These are phyloP conservation scores for Paecilomyces dactylethromorphus DNA, from an alignment of 2,329 filamentous ascomycete species.

Conservation along the genomic window DNA sequence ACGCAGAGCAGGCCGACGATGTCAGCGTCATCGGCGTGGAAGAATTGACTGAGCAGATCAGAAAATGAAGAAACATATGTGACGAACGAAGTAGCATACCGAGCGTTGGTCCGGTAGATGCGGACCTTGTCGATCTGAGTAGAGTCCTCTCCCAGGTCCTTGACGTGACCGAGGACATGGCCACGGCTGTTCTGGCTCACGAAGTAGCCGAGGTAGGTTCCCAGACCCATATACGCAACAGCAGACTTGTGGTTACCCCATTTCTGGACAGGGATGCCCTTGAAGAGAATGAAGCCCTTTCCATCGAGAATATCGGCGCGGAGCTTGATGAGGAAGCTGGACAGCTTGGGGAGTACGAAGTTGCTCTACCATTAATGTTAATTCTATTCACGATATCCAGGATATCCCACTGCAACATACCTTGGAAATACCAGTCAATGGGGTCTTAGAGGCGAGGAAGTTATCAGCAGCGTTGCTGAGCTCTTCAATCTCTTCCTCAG, in stretches of 20 bases:
- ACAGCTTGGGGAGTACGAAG: constrained; percentile 56
- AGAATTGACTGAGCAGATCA: constrained; percentile 56
- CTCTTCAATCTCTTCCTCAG: constrained; percentile 59
- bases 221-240: constrained; percentile 84
- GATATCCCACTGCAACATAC: constrained; percentile 20
- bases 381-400: not conserved
- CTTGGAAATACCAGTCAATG: constrained; percentile 65
- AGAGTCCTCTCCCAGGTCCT: constrained; percentile 77
- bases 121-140: constrained; percentile 78
- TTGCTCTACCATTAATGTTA: constrained; percentile 37
- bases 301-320: constrained; percentile 67
- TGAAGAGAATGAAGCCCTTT: constrained; percentile 87
- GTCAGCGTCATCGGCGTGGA: constrained; percentile 77
- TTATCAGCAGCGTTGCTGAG: constrained; percentile 60
- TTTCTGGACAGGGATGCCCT: constrained; percentile 67
- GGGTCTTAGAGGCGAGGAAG: constrained; percentile 59
- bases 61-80: not conserved
- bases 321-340: constrained; percentile 48
- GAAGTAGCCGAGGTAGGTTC: constrained; percentile 80
- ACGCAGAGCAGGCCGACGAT: constrained; percentile 79
- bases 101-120: constrained; percentile 82
- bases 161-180: constrained; percentile 82
- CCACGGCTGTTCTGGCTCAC: constrained; percentile 79
- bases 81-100: constrained; percentile 28
- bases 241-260: constrained; percentile 78